Base-by-base conservation (phyloP, 2,329 filamentous ascomycete species). In the Coniochaeta pulveracea region DNA sequence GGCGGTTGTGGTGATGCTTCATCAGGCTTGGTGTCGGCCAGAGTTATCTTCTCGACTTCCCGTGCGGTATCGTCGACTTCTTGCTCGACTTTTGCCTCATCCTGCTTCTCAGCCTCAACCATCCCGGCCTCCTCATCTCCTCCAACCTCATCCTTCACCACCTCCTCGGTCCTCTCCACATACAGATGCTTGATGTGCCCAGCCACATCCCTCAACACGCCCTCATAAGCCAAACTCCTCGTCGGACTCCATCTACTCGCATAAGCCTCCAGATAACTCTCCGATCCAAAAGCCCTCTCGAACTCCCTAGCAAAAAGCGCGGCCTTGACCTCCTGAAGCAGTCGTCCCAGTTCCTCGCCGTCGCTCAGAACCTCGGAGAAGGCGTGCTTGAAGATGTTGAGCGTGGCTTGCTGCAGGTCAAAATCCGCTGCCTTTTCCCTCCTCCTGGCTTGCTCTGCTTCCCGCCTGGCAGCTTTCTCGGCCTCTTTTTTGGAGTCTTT, bases 231-330 rank as follows among this genome's bases (percentile, higher is more conserved):
- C 34, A 96, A 60, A 1, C 86, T 82, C 34, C 91, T 69, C 34
- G 82, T 81, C 2, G 89, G 84, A 55, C 86, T 94, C 88, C 89
- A 98, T 46, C 91, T 65, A 34, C 85, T 73, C 7, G 85, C 85
- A 61, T 98, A 98, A 8, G 81, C 83, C 39, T 81, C 74, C 12
- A 95, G 67, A 45, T 80, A 72, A 27, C 80, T 74, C 35, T 74
- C 66, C 28, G 66, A 66, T 1, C 76, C 76, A 58, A 96, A 98
- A 0, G 89, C 89, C 11, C 64, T 60, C 10, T 67, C 66, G 56
- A 96, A 96, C 52, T 96, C 84, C 19, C 91, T 75, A 37, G 82
- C 77, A 53, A 80, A 96, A 7, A 98, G 66, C 42, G 89, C 84
- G 6, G 76, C 68, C 56, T 96, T 98, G 40, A 96, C 73, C 34